A percentile compares a stretch with the other conserved stretches of the same genome.
These are phyloP conservation scores for Xylariaceae sp. DNA, from an alignment of 2,329 filamentous ascomycete species.

Conservation along the genomic window DNA sequence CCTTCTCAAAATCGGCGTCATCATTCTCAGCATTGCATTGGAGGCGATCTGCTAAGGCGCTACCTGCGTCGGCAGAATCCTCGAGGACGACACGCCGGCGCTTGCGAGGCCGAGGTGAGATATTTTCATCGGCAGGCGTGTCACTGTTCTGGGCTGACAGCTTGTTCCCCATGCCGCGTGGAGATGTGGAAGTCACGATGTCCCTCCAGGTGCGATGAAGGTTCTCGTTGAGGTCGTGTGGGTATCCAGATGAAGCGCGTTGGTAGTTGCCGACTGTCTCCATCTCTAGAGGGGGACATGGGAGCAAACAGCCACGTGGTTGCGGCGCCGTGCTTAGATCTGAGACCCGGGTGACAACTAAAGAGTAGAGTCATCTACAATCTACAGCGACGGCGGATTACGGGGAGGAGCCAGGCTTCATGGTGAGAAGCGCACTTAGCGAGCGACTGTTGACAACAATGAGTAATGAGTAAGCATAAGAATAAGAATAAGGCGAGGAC, in stretches of 20 bases:
- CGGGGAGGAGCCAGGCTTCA: constrained; percentile 19
- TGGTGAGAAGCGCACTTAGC: constrained; percentile 13
- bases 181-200: too few relatives aligned
- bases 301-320: constrained; percentile 28
- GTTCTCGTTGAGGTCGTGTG: too few relatives aligned
- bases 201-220: too few relatives aligned
- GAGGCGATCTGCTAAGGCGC: constrained; percentile 20
- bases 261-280: constrained; percentile 43
- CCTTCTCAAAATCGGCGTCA: constrained; percentile 32
- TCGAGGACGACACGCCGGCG: constrained; percentile 44
- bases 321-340: constrained; percentile 21
- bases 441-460: neutral
- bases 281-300: constrained; percentile 42
- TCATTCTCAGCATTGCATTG: constrained; percentile 15
- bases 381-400: constrained; percentile 23
- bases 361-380: constrained; percentile 14
- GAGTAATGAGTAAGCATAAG: too few relatives aligned
- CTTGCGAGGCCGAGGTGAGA: constrained; percentile 42
- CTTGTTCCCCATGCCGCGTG: constrained; percentile 40
- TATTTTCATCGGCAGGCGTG: constrained; percentile 35
- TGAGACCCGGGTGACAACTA: neutral
- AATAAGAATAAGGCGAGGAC: neutral
- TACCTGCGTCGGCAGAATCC: constrained; percentile 32
- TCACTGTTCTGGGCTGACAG: constrained; percentile 36
- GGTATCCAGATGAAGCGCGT: constrained; percentile 28